A percentile compares a stretch with the other conserved stretches of the same genome.
phyloP scores from a whole-genome alignment of 2,329 filamentous ascomycete genomes.

The Epichloe coenophiala region DNA sequence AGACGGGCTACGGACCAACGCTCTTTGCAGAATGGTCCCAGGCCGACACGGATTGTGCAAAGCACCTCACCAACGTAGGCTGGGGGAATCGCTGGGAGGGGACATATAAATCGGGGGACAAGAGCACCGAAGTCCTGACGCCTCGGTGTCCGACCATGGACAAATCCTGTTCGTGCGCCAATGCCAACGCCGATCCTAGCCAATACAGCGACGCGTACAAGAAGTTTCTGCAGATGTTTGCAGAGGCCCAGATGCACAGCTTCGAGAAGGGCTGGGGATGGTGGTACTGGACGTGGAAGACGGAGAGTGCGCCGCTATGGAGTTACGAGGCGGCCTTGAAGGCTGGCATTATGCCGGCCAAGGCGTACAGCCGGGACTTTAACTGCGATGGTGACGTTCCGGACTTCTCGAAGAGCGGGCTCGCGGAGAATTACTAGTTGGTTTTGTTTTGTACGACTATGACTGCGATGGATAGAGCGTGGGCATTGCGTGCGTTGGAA shows the following conservation, averaged over 20 bases:
- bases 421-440: slow-evolving; percentile 36
- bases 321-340: slow-evolving; percentile 72
- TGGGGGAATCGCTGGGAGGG: slow-evolving; percentile 87
- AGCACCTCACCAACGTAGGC: slow-evolving; percentile 78
- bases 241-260: slow-evolving; percentile 87
- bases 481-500: not conserved
- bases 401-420: slow-evolving; percentile 28
- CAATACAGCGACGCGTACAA: slow-evolving; percentile 65
- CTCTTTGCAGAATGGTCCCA: slow-evolving; percentile 96
- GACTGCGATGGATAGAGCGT: not conserved
- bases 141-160: slow-evolving; percentile 62
- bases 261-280: slow-evolving; percentile 93
- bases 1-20: slow-evolving; percentile 79
- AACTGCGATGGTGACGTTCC: slow-evolving; percentile 49
- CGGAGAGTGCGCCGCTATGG: slow-evolving; percentile 78
- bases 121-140: slow-evolving; percentile 45
- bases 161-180: slow-evolving; percentile 54
- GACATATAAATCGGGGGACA: slow-evolving; percentile 58
- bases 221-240: slow-evolving; percentile 75
- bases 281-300: slow-evolving; percentile 99
- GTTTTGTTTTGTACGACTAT: not conserved
- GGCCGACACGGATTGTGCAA: slow-evolving; percentile 88
- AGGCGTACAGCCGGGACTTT: slow-evolving; percentile 59
- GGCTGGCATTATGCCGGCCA: slow-evolving; percentile 65
- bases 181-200: slow-evolving; percentile 60